Conservation (phyloP, 148 eudicot species). For the Vaccinium myrtillus region DNA sequence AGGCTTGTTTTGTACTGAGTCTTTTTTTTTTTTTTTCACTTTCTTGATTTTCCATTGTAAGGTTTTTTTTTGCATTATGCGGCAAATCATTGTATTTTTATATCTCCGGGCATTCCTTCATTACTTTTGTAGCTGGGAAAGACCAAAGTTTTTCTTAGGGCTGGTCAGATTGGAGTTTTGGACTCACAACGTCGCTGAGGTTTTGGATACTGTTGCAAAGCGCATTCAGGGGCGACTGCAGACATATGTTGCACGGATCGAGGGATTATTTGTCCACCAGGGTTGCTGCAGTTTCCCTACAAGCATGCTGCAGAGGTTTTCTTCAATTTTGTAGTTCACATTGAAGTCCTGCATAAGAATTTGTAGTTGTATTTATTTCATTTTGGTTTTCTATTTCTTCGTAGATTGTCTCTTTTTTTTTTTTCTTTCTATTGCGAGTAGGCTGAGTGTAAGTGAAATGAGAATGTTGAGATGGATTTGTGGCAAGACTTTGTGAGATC, state of each 20-base stretch:
- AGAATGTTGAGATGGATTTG: not conserved
- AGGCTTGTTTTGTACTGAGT: not conserved
- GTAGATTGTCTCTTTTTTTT: not conserved
- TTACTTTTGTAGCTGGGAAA: slow-evolving; percentile 66
- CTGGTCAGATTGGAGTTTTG: slow-evolving; percentile 90
- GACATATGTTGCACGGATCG: slow-evolving; percentile 72
- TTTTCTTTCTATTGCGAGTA: not conserved
- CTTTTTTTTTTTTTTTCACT: not conserved
- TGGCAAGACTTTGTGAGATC: no score
- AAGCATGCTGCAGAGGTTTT: slow-evolving; percentile 91
- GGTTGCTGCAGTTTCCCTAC: slow-evolving; percentile 65
- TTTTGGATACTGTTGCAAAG: slow-evolving; percentile 79
- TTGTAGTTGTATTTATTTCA: not conserved
- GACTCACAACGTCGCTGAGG: slow-evolving; percentile 90
- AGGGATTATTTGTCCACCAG: slow-evolving; percentile 56
- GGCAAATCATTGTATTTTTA: not conserved
- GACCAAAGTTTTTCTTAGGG: slow-evolving; percentile 94
- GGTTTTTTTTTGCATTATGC: not conserved
- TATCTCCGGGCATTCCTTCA: not conserved
- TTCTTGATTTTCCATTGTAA: not conserved
- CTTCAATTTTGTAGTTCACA: not conserved
- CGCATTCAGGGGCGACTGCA: slow-evolving; percentile 67
- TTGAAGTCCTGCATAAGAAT: not conserved
- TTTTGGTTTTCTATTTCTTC: not conserved
- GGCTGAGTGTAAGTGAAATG: not conserved